Percentiles rank a stretch among this genome's conserved stretches.
These are phyloP conservation scores for Scleroderma citrinum DNA, from an alignment of 768 basidiomycete genomes.

Conservation along the genomic window DNA sequence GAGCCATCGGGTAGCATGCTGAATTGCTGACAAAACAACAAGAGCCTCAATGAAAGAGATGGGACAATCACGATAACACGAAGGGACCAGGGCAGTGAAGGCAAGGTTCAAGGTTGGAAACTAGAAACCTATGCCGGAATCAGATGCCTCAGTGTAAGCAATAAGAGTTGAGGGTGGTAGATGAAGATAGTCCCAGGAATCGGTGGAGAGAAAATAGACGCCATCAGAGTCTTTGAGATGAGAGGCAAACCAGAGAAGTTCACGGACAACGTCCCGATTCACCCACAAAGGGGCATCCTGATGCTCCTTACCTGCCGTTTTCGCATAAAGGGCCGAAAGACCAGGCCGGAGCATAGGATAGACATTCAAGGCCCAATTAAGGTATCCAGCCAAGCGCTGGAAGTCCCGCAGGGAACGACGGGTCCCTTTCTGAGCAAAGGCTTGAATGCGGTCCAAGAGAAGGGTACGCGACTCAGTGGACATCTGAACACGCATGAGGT, in stretches of 20 bases:
- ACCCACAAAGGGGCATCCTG: background rate
- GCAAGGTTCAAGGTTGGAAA: conserved; percentile 13
- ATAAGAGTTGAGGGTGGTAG: background rate
- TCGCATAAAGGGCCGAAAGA: conserved; percentile 29
- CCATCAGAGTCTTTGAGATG: conserved; percentile 18
- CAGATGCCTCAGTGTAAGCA: conserved; percentile 22
- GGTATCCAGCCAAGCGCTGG: conserved; percentile 30
- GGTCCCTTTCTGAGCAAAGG: conserved; percentile 7
- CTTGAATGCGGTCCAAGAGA: conserved; percentile 10
- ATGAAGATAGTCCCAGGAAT: conserved; percentile 8
- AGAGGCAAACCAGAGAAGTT: conserved; percentile 24
- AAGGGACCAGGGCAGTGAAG: conserved; percentile 11
- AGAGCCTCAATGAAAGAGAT: conserved; percentile 29
- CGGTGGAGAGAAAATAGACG: conserved; percentile 14
- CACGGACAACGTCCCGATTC: conserved; percentile 1
- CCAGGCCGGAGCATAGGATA: conserved; percentile 31
- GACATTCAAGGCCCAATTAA: conserved; percentile 39
- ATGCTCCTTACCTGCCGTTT: conserved; percentile 23
- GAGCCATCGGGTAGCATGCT: background rate
- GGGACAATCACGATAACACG: background rate
- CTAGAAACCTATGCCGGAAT: conserved; percentile 19
- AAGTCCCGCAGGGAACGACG: conserved; percentile 14
- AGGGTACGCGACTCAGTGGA: conserved; percentile 7
- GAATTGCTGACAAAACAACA: conserved; percentile 17
- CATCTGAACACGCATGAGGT: conserved; percentile 20